Conservation (phyloP, 805 yeast species). For the Tetrapisispora fleetii region DNA sequence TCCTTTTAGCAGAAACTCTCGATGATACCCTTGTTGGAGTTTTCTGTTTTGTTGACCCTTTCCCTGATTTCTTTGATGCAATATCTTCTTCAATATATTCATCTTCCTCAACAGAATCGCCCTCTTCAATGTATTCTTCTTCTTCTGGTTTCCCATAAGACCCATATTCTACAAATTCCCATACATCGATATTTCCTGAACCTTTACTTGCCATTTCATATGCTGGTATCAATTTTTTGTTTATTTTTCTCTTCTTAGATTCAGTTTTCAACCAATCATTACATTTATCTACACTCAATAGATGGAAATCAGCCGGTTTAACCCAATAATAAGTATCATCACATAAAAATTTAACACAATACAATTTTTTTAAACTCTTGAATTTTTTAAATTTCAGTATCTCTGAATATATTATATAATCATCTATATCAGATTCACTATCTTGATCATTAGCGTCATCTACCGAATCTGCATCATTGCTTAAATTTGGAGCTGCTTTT, state of each 20-base stretch:
- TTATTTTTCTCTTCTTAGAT: conserved; percentile 37
- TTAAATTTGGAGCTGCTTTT: conserved; percentile 1
- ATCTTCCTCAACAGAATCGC: conserved; percentile 26
- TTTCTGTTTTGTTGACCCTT: conserved; percentile 8
- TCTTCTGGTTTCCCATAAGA: conserved; percentile 24
- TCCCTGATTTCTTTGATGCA: conserved; percentile 11
- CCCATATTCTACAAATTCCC: conserved; percentile 31
- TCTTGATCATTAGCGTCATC: conserved; percentile 2
- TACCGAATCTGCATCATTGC: background rate
- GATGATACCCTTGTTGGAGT: conserved; percentile 10
- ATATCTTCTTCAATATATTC: conserved; percentile 12
- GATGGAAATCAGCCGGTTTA: conserved; percentile 17
- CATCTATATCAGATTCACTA: conserved; percentile 8
- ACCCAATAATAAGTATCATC: conserved; percentile 30
- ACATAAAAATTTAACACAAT: conserved; percentile 28
- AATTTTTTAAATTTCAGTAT: conserved; percentile 20
- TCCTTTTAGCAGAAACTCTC: conserved; percentile 23
- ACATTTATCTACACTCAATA: conserved; percentile 16
- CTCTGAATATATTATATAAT: conserved; percentile 18
- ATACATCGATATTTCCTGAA: conserved; percentile 24
- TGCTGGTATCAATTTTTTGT: conserved; percentile 38
- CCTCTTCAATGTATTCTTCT: conserved; percentile 25
- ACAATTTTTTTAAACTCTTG: conserved; percentile 9
- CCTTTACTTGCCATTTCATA: conserved; percentile 42
- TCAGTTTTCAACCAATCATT: conserved; percentile 15